A percentile compares a stretch with the other conserved stretches of the same genome.
Conservation (phyloP, 768 basidiomycete genomes). For the Suillus luteus region DNA sequence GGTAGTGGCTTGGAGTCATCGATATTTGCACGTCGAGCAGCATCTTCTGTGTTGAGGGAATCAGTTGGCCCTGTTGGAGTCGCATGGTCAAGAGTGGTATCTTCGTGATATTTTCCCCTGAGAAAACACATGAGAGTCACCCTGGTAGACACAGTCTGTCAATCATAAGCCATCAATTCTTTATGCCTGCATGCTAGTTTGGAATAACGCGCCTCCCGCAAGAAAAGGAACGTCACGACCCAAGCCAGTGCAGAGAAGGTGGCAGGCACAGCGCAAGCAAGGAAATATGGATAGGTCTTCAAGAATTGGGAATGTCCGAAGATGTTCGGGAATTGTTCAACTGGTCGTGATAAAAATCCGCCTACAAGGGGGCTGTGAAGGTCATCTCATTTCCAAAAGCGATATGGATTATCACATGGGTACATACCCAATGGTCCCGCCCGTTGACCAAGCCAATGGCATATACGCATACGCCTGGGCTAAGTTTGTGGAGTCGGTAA, state of each 20-base stretch:
- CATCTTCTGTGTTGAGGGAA: background rate
- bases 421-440: constrained; percentile 46
- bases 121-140: constrained; percentile 32
- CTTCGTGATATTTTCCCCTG: constrained; percentile 18
- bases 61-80: constrained; percentile 19
- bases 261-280: constrained; percentile 68
- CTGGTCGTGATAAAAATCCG: constrained; percentile 65
- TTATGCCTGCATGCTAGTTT: background rate
- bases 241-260: constrained; percentile 57
- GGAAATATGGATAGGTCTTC: constrained; percentile 70
- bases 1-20: constrained; percentile 44
- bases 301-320: constrained; percentile 60
- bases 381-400: background rate
- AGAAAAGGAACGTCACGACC: constrained; percentile 50
- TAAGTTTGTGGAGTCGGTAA: constrained; percentile 72
- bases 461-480: constrained; percentile 68
- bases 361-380: constrained; percentile 62
- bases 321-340: constrained; percentile 61
- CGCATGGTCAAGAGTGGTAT: background rate
- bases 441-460: constrained; percentile 53
- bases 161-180: constrained; percentile 10
- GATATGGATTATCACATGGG: background rate
- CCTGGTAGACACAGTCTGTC: constrained; percentile 36
- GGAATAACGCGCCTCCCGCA: constrained; percentile 51
- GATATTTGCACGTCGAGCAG: constrained; percentile 10